Evolutionary conservation across 768 basidiomycete genomes (phyloP), one percentile per base, ranked within the genome.

Genomic region (Termitomyces sp.): DNA sequence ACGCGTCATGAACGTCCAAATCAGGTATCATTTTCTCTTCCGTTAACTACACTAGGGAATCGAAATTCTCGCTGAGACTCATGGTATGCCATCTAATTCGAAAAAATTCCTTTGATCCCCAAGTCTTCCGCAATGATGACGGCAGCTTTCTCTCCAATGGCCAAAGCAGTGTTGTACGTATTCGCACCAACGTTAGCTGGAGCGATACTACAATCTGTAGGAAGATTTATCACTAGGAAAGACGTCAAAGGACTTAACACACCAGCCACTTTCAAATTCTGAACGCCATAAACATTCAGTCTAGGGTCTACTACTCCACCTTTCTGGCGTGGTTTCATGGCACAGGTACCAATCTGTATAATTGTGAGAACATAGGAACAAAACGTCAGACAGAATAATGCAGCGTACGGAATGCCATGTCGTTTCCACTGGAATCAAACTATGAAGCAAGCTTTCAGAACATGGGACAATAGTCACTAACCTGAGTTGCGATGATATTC

Each of bases 91-190:
- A 20, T 4, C 26, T 52, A 52, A n/a, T 52, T 29, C 0, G 18
- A 7, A 41, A 49, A 29, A 24, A 64, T 58, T 16, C 57, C 59
- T 36, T 54, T 56, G 42, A 72, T 69, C 10, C 70, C 71, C 39
- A 78, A 57, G n/a, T 86, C 86, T 55, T 84, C 74, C 2, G 79
- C 80, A 46, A 87, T 83, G 41, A 87, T 76, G 7, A 76, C 61
- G 0, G 84, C 82, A 0, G 83, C 83, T 67, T 86, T 87, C 68
- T 87, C 85, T 4, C 83, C 85, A 39, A 87, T 73, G 0, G 72
- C 73, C 13, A 79, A 63, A 5, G 75, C 74, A 0, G 76, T 75
- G 53, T 70, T 75, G 54, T 75, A 77, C 0, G 75, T 77, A 53
- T 79, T 78, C 1, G 74, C 71, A 12, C 69, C 70, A 13, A 77